These are phyloP conservation scores for Ajuga reptans DNA, from an alignment of 305 asterid genomes.

Conservation along the genomic window DNA sequence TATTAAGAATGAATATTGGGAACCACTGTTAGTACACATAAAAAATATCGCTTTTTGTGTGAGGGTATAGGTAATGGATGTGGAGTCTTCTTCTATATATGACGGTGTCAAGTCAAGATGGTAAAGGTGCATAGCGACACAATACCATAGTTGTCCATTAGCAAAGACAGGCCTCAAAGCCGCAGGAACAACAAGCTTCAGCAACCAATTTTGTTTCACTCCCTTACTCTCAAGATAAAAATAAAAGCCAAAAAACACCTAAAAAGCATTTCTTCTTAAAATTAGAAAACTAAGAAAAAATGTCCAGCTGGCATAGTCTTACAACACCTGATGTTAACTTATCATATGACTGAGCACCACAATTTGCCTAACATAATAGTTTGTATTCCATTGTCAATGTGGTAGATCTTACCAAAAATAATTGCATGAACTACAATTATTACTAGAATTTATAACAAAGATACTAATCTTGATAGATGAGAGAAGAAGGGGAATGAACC, in stretches of 20 bases:
- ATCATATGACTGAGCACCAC: background rate
- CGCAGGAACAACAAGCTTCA: background rate
- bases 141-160: background rate
- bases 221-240: background rate
- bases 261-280: background rate
- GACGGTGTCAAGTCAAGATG: background rate
- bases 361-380: background rate
- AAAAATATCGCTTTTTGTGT: background rate
- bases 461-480: background rate
- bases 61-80: too few relatives aligned
- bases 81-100: background rate
- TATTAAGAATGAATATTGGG: background rate
- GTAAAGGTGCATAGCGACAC: slow-evolving; percentile 1
- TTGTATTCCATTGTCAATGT: background rate
- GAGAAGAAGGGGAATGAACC: background rate
- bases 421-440: background rate
- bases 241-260: background rate
- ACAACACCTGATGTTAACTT: background rate
- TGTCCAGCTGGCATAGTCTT: background rate
- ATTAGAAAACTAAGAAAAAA: background rate
- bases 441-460: background rate
- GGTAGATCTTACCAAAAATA: background rate
- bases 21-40: background rate
- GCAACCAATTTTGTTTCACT: background rate
- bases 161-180: background rate